Percentiles rank a stretch among this genome's conserved stretches.
Evolutionary conservation across 2,329 filamentous ascomycete genomes (phyloP).

Genomic region (Aspergillus novoparasiticus): DNA sequence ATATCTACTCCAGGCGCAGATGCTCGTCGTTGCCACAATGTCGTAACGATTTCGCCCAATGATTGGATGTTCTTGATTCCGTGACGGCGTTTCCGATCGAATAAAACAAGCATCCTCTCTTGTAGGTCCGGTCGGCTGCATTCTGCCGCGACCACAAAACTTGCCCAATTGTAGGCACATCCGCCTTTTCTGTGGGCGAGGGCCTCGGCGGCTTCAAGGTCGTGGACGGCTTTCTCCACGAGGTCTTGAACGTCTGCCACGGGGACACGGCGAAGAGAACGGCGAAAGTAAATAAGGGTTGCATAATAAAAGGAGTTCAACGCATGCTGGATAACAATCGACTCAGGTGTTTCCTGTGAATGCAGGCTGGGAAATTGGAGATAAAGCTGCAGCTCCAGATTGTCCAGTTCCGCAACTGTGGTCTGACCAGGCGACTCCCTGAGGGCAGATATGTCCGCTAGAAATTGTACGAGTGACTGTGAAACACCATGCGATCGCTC

Average conservation of each 20-base stretch:
- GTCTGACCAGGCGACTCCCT: constrained; percentile 24
- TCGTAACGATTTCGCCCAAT: constrained; percentile 33
- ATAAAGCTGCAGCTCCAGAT: constrained; percentile 35
- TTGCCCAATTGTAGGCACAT: constrained; percentile 41
- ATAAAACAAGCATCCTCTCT: constrained; percentile 33
- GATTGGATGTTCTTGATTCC: constrained; percentile 39
- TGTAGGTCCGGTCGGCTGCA: constrained; percentile 31
- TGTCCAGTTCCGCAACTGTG: constrained; percentile 28
- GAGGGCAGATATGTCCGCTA: constrained; percentile 28
- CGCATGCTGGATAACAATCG: constrained; percentile 27
- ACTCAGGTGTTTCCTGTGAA: constrained; percentile 20
- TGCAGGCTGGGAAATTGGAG: constrained; percentile 28
- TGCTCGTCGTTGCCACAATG: constrained; percentile 33
- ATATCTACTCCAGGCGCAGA: constrained; percentile 22
- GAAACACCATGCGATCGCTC: constrained; percentile 35
- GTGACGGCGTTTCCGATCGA: constrained; percentile 35
- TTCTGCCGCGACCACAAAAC: constrained; percentile 39
- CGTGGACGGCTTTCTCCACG: constrained; percentile 33
- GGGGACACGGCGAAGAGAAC: constrained; percentile 29
- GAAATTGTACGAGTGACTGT: constrained; percentile 26
- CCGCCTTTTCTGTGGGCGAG: constrained; percentile 32
- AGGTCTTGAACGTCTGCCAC: constrained; percentile 32
- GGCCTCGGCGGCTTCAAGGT: constrained; percentile 36
- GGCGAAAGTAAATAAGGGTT: constrained; percentile 38
- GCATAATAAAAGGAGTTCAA: constrained; percentile 42